phyloP scores from a whole-genome alignment of 495 filamentous ascomycete species.

The Annulohypoxylon bovei region DNA sequence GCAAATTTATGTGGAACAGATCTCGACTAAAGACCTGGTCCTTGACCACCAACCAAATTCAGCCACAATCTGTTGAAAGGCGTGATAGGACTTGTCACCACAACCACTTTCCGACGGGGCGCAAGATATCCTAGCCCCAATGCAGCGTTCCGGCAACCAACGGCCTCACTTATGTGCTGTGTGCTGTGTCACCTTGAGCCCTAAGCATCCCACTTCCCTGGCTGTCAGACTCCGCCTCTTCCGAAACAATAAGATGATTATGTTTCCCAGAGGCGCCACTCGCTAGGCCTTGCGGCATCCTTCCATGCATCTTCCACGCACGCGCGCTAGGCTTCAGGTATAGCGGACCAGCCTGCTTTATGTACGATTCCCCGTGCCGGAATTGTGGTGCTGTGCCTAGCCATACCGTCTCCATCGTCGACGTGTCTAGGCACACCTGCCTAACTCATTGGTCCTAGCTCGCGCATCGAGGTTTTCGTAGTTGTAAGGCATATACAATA shows the following conservation, averaged over 20 bases:
- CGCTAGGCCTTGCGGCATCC: slow-evolving; percentile 12
- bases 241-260: slow-evolving; percentile 34
- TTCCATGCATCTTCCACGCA: slow-evolving; percentile 41
- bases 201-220: slow-evolving; percentile 2
- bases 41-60: background rate
- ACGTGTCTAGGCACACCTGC: background rate
- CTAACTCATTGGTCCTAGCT: background rate
- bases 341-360: background rate
- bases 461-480: background rate
- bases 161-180: slow-evolving; percentile 19
- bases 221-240: slow-evolving; percentile 23
- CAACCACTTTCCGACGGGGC: slow-evolving; percentile 12
- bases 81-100: background rate
- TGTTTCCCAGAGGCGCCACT: background rate
- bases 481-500: background rate
- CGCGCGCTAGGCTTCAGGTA: slow-evolving; percentile 7
- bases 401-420: slow-evolving; percentile 22
- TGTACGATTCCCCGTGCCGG: slow-evolving; percentile 26
- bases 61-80: background rate
- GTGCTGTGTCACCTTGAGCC: slow-evolving; percentile 15
- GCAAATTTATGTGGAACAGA: background rate
- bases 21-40: background rate
- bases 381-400: slow-evolving; percentile 18
- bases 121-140: background rate
- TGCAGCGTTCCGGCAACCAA: slow-evolving; percentile 32